phyloP scores from a whole-genome alignment of 305 asterid species.

The Plantago coronopus region DNA sequence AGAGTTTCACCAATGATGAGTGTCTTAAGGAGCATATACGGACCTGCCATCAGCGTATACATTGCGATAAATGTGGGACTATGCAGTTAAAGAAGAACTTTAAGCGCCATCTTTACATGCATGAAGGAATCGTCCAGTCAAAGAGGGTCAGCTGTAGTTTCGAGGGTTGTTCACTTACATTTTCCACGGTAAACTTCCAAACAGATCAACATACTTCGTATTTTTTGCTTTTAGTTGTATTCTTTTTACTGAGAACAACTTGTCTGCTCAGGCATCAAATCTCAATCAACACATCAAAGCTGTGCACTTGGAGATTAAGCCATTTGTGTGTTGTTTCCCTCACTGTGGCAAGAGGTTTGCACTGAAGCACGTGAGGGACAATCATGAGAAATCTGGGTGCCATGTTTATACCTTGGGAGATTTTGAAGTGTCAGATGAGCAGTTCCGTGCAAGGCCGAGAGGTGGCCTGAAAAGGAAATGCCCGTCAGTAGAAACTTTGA shows the following conservation, averaged over 20 bases:
- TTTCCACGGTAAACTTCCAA: slow-evolving; percentile 54
- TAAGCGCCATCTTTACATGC: slow-evolving; percentile 73
- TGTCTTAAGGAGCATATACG: slow-evolving; percentile 73
- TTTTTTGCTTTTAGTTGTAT: too few species aligned
- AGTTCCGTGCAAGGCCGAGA: slow-evolving; percentile 66
- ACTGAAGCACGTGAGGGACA: slow-evolving; percentile 85
- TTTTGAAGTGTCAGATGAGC: slow-evolving; percentile 66
- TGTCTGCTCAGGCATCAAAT: slow-evolving; percentile 56
- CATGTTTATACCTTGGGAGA: slow-evolving; percentile 74
- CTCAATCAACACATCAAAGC: slow-evolving; percentile 78
- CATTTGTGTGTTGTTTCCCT: slow-evolving; percentile 52
- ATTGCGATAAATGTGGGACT: slow-evolving; percentile 69
- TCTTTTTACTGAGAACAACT: neutral
- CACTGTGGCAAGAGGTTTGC: slow-evolving; percentile 69
- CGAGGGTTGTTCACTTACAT: slow-evolving; percentile 52
- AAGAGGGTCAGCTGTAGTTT: slow-evolving; percentile 52
- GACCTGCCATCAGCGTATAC: slow-evolving; percentile 59
- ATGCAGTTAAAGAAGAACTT: slow-evolving; percentile 82
- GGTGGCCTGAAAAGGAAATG: slow-evolving; percentile 80
- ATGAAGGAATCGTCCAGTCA: slow-evolving; percentile 37
- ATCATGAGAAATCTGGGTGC: slow-evolving; percentile 70
- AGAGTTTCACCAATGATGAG: slow-evolving; percentile 58
- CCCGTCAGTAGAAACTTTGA: slow-evolving; percentile 51
- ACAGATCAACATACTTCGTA: neutral
- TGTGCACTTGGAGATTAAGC: slow-evolving; percentile 53